phyloP scores from a whole-genome alignment of 352 stramenopile species.

The Pythium pectinolyticum region DNA sequence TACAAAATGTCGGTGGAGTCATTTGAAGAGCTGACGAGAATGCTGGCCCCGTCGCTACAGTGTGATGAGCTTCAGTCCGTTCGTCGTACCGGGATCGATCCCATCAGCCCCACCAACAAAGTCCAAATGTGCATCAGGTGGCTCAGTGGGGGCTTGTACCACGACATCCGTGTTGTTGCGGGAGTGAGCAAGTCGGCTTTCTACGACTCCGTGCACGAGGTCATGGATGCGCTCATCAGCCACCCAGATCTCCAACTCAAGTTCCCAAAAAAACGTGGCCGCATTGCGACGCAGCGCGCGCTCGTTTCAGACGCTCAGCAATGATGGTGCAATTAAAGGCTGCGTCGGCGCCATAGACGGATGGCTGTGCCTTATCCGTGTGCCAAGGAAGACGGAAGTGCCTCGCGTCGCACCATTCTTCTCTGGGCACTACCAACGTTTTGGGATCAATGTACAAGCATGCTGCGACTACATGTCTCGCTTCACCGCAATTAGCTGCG shows the following conservation, averaged over 20 bases:
- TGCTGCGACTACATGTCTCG: slow-evolving; percentile 12
- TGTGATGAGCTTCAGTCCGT: slow-evolving; percentile 8
- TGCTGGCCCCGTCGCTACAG: not conserved
- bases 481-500: not conserved
- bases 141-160: not conserved
- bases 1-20: slow-evolving; percentile 5
- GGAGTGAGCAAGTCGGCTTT: slow-evolving; percentile 6
- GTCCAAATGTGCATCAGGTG: not conserved
- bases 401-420: not conserved
- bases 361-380: not conserved
- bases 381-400: not conserved
- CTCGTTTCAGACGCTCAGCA: not conserved
- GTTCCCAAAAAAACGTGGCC: not conserved
- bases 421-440: slow-evolving; percentile 10
- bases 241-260: slow-evolving; percentile 7
- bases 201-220: slow-evolving; percentile 4
- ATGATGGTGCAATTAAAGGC: not conserved
- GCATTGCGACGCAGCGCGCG: not conserved
- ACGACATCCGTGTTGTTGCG: slow-evolving; percentile 10
- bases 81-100: not conserved
- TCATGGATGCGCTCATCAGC: not conserved
- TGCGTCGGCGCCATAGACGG: slow-evolving; percentile 18
- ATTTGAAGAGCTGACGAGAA: not conserved
- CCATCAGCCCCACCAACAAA: not conserved
- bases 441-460: slow-evolving; percentile 13